Evolutionary conservation across 441 rosid genomes (phyloP), one percentile per base, ranked within the genome.

Genomic region (Brassica hybrid): DNA sequence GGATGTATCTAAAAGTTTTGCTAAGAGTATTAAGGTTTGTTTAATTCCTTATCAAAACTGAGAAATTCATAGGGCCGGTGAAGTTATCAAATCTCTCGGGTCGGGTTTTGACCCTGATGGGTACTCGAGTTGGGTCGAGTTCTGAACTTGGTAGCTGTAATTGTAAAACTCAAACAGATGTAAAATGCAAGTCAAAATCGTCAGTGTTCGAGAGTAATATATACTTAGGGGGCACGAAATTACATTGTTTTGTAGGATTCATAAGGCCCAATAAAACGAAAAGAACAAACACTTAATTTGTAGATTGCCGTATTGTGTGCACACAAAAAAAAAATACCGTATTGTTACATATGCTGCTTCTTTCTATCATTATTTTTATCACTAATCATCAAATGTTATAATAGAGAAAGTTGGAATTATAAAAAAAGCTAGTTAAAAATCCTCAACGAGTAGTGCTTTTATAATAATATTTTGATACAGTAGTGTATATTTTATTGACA

Each of bases 1-100:
- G 70, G 57, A 54, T 60, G 82, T 79, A 80, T 79, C 73, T 80
- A 75, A 75, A 80, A 80, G 64, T 75, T 80, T 80, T 80, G 83
- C 1, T 45, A 62, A 79, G 66, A 73, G 78, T 67, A 27, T 62
- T 72, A 17, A 68, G 65, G 38, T 41, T 67, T 68, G 32, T 69
- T 70, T 54, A 38, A 62, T 18, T 52, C 32, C 65, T 43, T 67
- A 18, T 9, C 60, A 68, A 21, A 67, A 67, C 38, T 50, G 70
- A 72, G 65, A 67, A 60, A 67, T 67, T 72, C 75, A 8, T 73
- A 73, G 57, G 32, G 60, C 65, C 62, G 9, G 38, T 56, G 38
- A 77, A 71, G 27, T 21, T 72, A 34, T 67, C 52, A 8, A 17
- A 36, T 19, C 32, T 65, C 34, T 77, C 38, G 59, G 45, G 17